Evolutionary conservation across 208 protist species (phyloP).

Genomic region (Trypanosoma conorhini): DNA sequence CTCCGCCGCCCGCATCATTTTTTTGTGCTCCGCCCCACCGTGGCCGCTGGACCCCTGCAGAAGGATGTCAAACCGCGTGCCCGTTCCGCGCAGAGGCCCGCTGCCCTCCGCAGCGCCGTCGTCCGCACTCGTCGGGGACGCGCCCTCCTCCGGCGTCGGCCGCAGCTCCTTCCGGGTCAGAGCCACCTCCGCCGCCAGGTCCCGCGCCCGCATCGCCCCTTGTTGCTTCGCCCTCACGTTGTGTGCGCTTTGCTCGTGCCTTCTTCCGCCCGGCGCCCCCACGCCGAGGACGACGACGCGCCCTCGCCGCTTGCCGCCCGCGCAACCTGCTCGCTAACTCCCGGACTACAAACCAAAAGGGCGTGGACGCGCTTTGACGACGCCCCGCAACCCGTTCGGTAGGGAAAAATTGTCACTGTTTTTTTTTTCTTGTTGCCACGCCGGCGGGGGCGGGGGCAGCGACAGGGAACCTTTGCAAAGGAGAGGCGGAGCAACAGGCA

Average conservation of each 20-base stretch:
- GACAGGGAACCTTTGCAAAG: neutral
- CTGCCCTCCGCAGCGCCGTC: neutral
- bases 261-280: neutral
- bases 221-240: neutral
- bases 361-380: neutral
- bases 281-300: neutral
- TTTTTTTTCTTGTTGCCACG: no score
- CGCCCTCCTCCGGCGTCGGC: no score
- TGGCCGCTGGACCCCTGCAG: slow-evolving; percentile 28
- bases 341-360: neutral
- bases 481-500: neutral
- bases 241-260: neutral
- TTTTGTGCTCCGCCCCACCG: slow-evolving; percentile 27
- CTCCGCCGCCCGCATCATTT: slow-evolving; percentile 37
- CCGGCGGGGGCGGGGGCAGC: no score
- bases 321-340: neutral
- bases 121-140: neutral
- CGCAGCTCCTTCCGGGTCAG: slow-evolving; percentile 1
- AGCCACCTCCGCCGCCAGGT: slow-evolving; percentile 10
- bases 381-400: neutral
- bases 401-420: neutral
- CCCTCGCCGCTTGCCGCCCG: neutral
- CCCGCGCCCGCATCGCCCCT: neutral
- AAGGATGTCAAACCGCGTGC: slow-evolving; percentile 66
- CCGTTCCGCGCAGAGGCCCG: slow-evolving; percentile 23